phyloP scores from a whole-genome alignment of 1,284 basidiomycete genomes.

The Thelephora terrestris region DNA sequence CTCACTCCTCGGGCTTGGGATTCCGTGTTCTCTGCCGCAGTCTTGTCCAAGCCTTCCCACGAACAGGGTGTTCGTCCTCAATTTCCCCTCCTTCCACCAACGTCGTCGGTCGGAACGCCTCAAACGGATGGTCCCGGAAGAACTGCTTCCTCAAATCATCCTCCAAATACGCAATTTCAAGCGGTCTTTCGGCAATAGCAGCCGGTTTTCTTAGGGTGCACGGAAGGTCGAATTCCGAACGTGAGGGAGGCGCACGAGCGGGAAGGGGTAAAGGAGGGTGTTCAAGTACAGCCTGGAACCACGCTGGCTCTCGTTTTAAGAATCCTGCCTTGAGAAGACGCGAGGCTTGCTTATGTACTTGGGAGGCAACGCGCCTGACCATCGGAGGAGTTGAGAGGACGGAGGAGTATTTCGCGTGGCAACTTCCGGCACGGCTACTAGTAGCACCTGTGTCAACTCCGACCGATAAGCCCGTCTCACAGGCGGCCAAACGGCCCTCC shows the following conservation, averaged over 20 bases:
- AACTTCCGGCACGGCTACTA: no score
- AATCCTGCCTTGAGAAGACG: slow-evolving; percentile 70
- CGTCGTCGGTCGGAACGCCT: slow-evolving; percentile 76
- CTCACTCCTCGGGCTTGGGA: slow-evolving; percentile 82
- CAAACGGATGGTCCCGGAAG: slow-evolving; percentile 94
- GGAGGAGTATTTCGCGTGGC: no score
- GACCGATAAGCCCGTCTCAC: no score
- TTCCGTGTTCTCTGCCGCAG: slow-evolving; percentile 75
- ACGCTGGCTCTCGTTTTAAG: slow-evolving; percentile 65
- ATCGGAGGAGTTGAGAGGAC: slow-evolving; percentile 27
- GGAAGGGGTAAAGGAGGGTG: slow-evolving; percentile 85
- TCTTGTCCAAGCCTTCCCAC: slow-evolving; percentile 60
- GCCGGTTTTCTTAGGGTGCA: slow-evolving; percentile 24
- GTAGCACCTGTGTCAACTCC: no score
- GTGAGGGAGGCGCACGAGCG: slow-evolving; percentile 54
- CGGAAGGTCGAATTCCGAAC: slow-evolving; percentile 40
- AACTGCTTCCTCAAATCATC: slow-evolving; percentile 86
- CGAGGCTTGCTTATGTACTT: slow-evolving; percentile 84
- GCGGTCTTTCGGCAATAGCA: slow-evolving; percentile 32
- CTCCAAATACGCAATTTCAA: slow-evolving; percentile 72
- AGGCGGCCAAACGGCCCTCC: no score
- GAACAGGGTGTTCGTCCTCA: slow-evolving; percentile 44
- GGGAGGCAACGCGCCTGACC: slow-evolving; percentile 77
- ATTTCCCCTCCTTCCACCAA: slow-evolving; percentile 65
- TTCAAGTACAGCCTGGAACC: slow-evolving; percentile 80